phyloP scores from a whole-genome alignment of 2,329 filamentous ascomycete species.

The Corynespora cassiicola region DNA sequence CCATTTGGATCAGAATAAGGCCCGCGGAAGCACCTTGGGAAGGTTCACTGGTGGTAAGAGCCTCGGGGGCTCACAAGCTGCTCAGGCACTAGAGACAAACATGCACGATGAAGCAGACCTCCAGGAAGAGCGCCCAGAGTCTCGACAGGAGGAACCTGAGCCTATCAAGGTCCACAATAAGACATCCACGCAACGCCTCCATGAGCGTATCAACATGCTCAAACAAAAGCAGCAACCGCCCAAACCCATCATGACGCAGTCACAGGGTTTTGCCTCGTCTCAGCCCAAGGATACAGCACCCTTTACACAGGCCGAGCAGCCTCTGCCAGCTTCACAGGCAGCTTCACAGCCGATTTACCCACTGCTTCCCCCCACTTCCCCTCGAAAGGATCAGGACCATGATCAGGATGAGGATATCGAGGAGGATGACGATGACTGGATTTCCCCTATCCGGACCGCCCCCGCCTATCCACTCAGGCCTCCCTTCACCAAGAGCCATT shows the following conservation, averaged over 20 bases:
- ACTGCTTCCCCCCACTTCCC: conserved; percentile 45
- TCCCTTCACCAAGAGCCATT: conserved; percentile 65
- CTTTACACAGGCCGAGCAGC: conserved; percentile 17
- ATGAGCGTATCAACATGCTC: conserved; percentile 88
- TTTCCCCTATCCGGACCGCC: conserved; percentile 57
- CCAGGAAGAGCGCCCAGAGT: conserved; percentile 48
- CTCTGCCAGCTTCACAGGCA: conserved; percentile 27
- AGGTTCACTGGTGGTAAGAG: conserved; percentile 75
- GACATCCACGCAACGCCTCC: conserved; percentile 90
- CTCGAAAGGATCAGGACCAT: too few relatives aligned
- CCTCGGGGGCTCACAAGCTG: conserved; percentile 58
- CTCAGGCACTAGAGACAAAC: conserved; percentile 37
- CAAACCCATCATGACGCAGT: conserved; percentile 41
- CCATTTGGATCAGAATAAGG: conserved; percentile 70
- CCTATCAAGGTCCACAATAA: conserved; percentile 73
- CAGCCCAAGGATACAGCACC: conserved; percentile 45
- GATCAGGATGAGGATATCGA: conserved; percentile 26
- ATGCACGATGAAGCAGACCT: conserved; percentile 63
- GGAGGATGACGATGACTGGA: conserved; percentile 66
- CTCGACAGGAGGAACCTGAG: conserved; percentile 55
- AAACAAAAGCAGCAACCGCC: conserved; percentile 54
- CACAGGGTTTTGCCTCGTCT: conserved; percentile 35
- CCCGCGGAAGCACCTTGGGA: conserved; percentile 75
- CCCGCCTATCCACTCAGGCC: conserved; percentile 49
- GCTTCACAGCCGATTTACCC: conserved; percentile 51